Evolutionary conservation across 805 yeast genomes (phyloP), one percentile per base, ranked within the genome.

Genomic region (Candida ovalis): DNA sequence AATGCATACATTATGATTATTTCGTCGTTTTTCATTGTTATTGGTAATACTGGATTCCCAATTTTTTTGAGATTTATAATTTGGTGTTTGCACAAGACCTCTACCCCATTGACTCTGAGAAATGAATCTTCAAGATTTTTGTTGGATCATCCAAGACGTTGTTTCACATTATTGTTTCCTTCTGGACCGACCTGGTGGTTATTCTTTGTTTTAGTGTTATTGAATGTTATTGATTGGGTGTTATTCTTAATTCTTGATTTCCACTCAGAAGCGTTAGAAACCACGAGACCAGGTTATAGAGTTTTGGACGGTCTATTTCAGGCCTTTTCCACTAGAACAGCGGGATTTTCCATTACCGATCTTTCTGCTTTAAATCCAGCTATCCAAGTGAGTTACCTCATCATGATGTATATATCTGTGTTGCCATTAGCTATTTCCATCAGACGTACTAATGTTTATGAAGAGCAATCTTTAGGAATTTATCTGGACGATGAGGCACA

Each of bases 321-420:
- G 66, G 94, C 97, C 1, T 79, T 92, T 42, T 80, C 92, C 44
- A 89, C 97, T 0, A 81, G 99, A 72, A 94, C 98, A 1, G 96
- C 96, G 0, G 99, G 99, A 0, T 84, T 94, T 56, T 57, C 86
- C 0, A 85, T 86, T 36, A 79, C 91, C 23, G 81, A 85, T 62
- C 67, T 94, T 36, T 70, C 88, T 2, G 63, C 66, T 38, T 72
- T 94, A 40, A 94, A 90, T 60, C 94, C 97, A 0, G 94, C 96
- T 0, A 88, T 92, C 44, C 96, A 90, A 65, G 96, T 94, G 25
- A 82, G 94, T 57, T 94, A 94, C 64, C 77, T 89, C 82, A 77
- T 94, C 51, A 92, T 94, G 98, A 94, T 94, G 99, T 94, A 94
- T 69, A 90, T 94, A 24, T 92, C 98, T 15, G 97, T 92, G 40